A percentile compares a stretch with the other conserved stretches of the same genome.
These are phyloP conservation scores for Cyclotella atomus DNA, from an alignment of 108 stramenopile genomes.

Conservation along the genomic window DNA sequence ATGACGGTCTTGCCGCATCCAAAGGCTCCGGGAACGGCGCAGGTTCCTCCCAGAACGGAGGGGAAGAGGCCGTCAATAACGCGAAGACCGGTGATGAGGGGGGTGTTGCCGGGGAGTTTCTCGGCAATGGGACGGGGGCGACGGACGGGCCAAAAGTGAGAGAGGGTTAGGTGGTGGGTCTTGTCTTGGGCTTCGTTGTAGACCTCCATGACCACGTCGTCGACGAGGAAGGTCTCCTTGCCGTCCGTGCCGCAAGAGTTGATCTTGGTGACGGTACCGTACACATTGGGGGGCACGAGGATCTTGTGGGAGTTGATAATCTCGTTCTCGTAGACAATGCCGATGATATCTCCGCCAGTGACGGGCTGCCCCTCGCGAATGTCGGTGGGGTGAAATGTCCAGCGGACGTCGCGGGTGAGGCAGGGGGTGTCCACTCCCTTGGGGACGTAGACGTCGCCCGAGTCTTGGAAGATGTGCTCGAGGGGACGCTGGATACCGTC, in stretches of 20 bases:
- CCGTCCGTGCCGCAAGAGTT: constrained; percentile 94
- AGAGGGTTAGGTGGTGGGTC: constrained; percentile 89
- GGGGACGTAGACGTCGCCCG: constrained; percentile 95
- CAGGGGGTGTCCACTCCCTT: constrained; percentile 97
- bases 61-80: constrained; percentile 99
- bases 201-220: constrained; percentile 98
- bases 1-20: constrained; percentile 99
- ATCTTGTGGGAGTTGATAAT: constrained; percentile 97
- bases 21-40: constrained; percentile 99
- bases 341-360: constrained; percentile 95
- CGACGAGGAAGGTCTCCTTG: constrained; percentile 90
- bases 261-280: constrained; percentile 95
- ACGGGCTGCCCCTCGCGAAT: constrained; percentile 95
- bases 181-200: constrained; percentile 89
- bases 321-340: constrained; percentile 97
- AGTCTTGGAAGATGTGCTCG: constrained; percentile 88
- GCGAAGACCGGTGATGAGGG: constrained; percentile 98
- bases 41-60: constrained; percentile 98
- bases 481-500: constrained; percentile 99
- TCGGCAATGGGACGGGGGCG: constrained; percentile 96
- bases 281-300: constrained; percentile 98
- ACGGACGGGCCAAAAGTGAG: constrained; percentile 99
- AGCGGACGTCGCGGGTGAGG: constrained; percentile 87
- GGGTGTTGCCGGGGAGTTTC: constrained; percentile 97
- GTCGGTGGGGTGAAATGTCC: constrained; percentile 92